Conservation (phyloP, 106 monocot species). For the Phalaenopsis equestris region DNA sequence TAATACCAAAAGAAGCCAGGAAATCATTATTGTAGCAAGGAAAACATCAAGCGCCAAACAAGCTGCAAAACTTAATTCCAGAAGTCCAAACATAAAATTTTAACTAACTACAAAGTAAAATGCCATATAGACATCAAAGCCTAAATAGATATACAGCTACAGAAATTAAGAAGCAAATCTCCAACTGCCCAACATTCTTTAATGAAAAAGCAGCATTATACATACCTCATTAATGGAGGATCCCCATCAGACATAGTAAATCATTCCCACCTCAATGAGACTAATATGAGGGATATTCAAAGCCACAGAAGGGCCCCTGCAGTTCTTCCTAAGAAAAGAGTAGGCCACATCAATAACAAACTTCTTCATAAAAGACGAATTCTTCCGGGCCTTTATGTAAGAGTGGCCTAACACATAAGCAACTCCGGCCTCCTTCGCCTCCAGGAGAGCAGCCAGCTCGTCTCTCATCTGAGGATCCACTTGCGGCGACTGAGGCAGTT, state of each 20-base stretch:
- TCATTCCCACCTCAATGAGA: conserved; percentile 90
- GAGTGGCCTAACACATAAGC: conserved; percentile 67
- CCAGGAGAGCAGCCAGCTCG: conserved; percentile 25
- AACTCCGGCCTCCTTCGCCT: conserved; percentile 54
- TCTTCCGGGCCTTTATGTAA: conserved; percentile 44
- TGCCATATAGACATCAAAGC: too few relatives aligned
- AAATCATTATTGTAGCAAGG: too few relatives aligned
- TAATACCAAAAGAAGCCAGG: too few relatives aligned
- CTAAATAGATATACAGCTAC: not conserved
- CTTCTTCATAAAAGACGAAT: conserved; percentile 39
- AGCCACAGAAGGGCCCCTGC: conserved; percentile 81
- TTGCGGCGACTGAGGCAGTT: conserved; percentile 13
- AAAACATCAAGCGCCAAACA: too few relatives aligned
- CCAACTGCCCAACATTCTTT: not conserved
- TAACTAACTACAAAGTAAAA: too few relatives aligned
- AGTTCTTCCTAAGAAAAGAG: conserved; percentile 86
- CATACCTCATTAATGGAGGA: too few relatives aligned
- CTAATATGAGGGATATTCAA: conserved; percentile 84
- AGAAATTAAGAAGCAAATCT: not conserved
- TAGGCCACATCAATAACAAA: conserved; percentile 54
- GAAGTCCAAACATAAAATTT: too few relatives aligned
- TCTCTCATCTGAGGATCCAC: conserved; percentile 22
- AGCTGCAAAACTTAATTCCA: too few relatives aligned
- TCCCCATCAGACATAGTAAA: conserved; percentile 64
- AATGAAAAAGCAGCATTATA: not conserved